Evolutionary conservation across 2,329 filamentous ascomycete genomes (phyloP).

Genomic region (Talaromyces marneffei): DNA sequence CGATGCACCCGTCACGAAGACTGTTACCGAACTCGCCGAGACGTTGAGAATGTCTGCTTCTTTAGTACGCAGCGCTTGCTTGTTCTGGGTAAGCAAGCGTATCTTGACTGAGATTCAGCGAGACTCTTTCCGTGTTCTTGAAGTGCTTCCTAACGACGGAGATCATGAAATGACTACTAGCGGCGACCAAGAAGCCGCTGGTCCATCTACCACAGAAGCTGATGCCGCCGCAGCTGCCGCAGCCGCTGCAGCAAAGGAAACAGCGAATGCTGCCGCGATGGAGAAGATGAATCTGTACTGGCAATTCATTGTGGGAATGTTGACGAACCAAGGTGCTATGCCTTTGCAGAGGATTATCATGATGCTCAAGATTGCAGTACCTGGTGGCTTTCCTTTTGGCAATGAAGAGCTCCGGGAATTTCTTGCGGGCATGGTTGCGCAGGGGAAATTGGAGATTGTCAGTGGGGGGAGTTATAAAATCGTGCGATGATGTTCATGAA

Average conservation of each 20-base stretch:
- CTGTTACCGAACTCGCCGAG: constrained; percentile 41
- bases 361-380: constrained; percentile 91
- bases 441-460: constrained; percentile 62
- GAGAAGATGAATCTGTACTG: constrained; percentile 73
- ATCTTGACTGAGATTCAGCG: constrained; percentile 45
- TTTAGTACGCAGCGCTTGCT: constrained; percentile 54
- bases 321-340: constrained; percentile 88
- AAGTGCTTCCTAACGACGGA: constrained; percentile 42
- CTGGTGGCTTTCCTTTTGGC: constrained; percentile 82
- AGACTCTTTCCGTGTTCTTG: constrained; percentile 53
- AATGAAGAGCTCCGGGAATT: constrained; percentile 83
- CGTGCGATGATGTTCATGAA: constrained; percentile 9
- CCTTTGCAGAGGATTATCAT: constrained; percentile 73
- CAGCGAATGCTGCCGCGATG: constrained; percentile 54
- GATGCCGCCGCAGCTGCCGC: constrained; percentile 37
- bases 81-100: constrained; percentile 58
- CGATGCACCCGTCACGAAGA: constrained; percentile 33
- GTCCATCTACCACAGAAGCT: constrained; percentile 23
- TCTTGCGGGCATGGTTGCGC: constrained; percentile 68
- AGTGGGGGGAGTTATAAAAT: constrained; percentile 63
- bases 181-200: constrained; percentile 19
- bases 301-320: constrained; percentile 90
- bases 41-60: constrained; percentile 51
- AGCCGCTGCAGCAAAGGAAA: constrained; percentile 38
- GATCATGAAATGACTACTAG: constrained; percentile 19